A percentile compares a stretch with the other conserved stretches of the same genome.
These are phyloP conservation scores for Vitis vinifera DNA, from an alignment of 164 flowering plant genomes.

Conservation along the genomic window DNA sequence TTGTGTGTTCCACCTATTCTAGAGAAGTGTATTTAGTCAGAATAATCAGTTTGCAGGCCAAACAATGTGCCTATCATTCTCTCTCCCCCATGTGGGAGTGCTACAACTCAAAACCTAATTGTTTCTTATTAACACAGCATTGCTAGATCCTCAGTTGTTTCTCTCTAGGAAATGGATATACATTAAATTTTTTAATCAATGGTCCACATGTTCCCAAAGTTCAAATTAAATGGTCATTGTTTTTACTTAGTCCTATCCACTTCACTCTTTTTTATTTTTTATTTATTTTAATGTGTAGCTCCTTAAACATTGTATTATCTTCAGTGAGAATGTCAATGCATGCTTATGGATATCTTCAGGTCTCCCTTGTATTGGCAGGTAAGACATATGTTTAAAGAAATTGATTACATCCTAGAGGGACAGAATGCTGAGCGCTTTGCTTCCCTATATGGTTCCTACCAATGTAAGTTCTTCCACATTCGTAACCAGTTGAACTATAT, in stretches of 20 bases:
- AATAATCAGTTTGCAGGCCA: no score
- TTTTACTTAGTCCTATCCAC: not conserved
- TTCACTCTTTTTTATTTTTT: not conserved
- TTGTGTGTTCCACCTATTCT: no score
- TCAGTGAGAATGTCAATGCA: slow-evolving; percentile 12
- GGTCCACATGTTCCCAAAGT: not conserved
- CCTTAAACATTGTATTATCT: not conserved
- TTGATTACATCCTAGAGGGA: slow-evolving; percentile 87
- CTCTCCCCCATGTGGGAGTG: no score
- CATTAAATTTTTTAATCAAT: not conserved
- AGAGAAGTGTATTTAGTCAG: no score
- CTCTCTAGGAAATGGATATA: no score
- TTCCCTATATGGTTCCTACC: slow-evolving; percentile 58
- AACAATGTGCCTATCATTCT: no score
- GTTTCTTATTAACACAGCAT: no score
- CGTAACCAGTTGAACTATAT: not conserved
- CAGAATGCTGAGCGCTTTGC: slow-evolving; percentile 98
- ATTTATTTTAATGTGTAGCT: no score
- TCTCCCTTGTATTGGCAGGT: slow-evolving; percentile 64
- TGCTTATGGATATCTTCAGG: slow-evolving; percentile 32
- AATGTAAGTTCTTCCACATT: slow-evolving; percentile 38
- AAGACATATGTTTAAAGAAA: slow-evolving; percentile 99
- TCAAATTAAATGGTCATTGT: not conserved
- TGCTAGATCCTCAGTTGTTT: no score
- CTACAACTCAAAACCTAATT: no score